phyloP scores from a whole-genome alignment of 495 filamentous ascomycete species.

The Usnea hakonensis region DNA sequence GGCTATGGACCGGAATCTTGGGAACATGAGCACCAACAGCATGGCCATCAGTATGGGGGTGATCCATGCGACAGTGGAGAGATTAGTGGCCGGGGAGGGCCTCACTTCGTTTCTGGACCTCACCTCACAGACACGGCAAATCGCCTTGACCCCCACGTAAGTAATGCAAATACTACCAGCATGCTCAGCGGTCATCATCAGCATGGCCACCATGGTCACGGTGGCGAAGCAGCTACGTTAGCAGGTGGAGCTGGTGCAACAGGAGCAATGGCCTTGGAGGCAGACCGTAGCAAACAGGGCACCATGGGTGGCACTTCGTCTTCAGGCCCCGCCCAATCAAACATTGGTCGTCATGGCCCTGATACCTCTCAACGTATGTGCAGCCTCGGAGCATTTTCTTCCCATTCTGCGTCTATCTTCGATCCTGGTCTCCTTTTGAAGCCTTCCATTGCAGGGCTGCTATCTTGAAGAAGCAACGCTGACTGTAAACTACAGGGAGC shows the following conservation, averaged over 20 bases:
- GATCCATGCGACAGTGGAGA: conserved; percentile 33
- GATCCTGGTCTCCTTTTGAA: background rate
- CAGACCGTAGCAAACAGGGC: conserved; percentile 5
- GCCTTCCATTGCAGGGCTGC: background rate
- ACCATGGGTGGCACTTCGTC: background rate
- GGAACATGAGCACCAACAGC: conserved; percentile 33
- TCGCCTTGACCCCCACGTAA: conserved; percentile 45
- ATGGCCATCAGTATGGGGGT: conserved; percentile 23
- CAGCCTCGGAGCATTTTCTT: background rate
- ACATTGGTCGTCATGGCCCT: background rate
- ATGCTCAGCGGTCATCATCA: conserved; percentile 6
- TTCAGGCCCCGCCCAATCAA: background rate
- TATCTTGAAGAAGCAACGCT: background rate
- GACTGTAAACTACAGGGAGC: background rate
- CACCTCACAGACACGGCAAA: conserved; percentile 40
- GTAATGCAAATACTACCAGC: background rate
- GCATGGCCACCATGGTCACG: conserved; percentile 10
- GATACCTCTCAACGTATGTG: background rate
- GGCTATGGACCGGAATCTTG: conserved; percentile 32
- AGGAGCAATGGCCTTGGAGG: conserved; percentile 18
- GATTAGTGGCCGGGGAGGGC: conserved; percentile 20
- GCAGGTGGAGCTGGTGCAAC: conserved; percentile 17
- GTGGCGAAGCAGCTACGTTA: conserved; percentile 16
- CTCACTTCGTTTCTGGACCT: conserved; percentile 33
- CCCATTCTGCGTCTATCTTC: background rate